These are phyloP conservation scores for Calonectria pteridis DNA, from an alignment of 2,329 filamentous ascomycete species.

Conservation along the genomic window DNA sequence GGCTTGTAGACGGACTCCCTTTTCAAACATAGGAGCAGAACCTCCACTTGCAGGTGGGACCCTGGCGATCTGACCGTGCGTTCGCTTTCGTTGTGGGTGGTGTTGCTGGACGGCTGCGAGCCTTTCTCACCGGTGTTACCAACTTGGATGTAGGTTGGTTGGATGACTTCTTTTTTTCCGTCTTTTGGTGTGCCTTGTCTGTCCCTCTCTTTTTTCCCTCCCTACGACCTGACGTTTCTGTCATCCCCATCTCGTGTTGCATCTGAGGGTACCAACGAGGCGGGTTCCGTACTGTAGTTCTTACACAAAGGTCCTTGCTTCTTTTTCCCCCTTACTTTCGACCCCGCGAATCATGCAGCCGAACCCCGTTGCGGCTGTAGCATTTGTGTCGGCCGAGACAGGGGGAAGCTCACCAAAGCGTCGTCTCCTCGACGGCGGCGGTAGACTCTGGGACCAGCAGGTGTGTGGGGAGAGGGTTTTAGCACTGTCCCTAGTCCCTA, in stretches of 20 bases:
- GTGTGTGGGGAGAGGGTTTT: background rate
- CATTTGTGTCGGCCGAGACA: conserved; percentile 32
- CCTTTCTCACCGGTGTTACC: conserved; percentile 15
- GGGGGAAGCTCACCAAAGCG: conserved; percentile 17
- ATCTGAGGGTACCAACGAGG: conserved; percentile 18
- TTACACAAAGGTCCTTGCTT: conserved; percentile 20
- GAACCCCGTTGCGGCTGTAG: conserved; percentile 33
- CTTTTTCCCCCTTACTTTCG: background rate
- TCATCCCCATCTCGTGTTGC: conserved; percentile 40
- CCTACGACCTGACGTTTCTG: conserved; percentile 17
- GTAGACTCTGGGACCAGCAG: background rate
- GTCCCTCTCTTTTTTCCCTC: background rate
- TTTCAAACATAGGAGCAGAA: background rate
- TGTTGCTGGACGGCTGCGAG: background rate
- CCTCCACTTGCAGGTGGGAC: background rate
- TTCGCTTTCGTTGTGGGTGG: background rate
- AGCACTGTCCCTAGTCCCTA: background rate
- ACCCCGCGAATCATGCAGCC: conserved; percentile 24
- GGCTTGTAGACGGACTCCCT: background rate
- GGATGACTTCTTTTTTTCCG: background rate
- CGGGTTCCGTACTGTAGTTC: background rate
- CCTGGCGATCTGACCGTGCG: conserved; percentile 11
- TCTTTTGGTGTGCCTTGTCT: background rate
- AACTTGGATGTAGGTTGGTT: background rate
- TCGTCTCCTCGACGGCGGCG: conserved; percentile 7